These are phyloP conservation scores for Tolypocladium amazonense DNA, from an alignment of 2,329 filamentous ascomycete species.

Conservation along the genomic window DNA sequence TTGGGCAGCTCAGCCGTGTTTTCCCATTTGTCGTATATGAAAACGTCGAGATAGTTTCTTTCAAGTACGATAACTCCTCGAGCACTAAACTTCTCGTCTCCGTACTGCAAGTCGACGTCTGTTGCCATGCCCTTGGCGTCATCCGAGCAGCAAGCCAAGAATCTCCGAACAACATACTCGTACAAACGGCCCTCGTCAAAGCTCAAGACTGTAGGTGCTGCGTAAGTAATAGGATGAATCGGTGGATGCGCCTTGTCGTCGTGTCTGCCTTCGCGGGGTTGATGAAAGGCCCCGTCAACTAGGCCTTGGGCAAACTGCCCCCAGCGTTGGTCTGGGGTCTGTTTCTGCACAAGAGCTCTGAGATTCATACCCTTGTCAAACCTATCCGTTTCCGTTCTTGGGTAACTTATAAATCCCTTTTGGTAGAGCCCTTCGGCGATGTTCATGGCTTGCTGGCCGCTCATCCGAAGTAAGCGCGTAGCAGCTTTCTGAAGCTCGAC, in stretches of 20 bases:
- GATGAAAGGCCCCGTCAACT: slow-evolving; percentile 64
- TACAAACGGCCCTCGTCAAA: slow-evolving; percentile 70
- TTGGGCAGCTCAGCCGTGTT: slow-evolving; percentile 72
- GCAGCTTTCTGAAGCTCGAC: slow-evolving; percentile 96
- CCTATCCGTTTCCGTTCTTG: slow-evolving; percentile 91
- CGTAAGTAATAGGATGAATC: slow-evolving; percentile 91
- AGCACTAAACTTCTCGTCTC: slow-evolving; percentile 70
- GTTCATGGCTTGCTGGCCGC: slow-evolving; percentile 81
- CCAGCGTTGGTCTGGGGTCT: slow-evolving; percentile 68
- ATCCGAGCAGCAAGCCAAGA: slow-evolving; percentile 90
- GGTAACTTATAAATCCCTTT: slow-evolving; percentile 94
- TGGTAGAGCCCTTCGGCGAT: slow-evolving; percentile 83
- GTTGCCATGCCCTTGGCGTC: slow-evolving; percentile 83
- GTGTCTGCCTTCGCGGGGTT: slow-evolving; percentile 72
- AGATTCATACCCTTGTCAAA: slow-evolving; percentile 89
- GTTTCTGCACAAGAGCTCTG: slow-evolving; percentile 68
- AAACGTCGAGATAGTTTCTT: slow-evolving; percentile 90
- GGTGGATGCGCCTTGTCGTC: slow-evolving; percentile 97
- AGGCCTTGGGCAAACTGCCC: slow-evolving; percentile 69
- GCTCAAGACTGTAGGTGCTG: slow-evolving; percentile 50
- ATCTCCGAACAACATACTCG: slow-evolving; percentile 84
- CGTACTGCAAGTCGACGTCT: slow-evolving; percentile 76
- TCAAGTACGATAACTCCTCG: slow-evolving; percentile 78
- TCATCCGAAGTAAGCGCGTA: slow-evolving; percentile 80
- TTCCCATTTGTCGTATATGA: slow-evolving; percentile 93